Evolutionary conservation across 805 yeast species (phyloP), one percentile per base, ranked within the genome.

Genomic region (Sungouiella blattae): DNA sequence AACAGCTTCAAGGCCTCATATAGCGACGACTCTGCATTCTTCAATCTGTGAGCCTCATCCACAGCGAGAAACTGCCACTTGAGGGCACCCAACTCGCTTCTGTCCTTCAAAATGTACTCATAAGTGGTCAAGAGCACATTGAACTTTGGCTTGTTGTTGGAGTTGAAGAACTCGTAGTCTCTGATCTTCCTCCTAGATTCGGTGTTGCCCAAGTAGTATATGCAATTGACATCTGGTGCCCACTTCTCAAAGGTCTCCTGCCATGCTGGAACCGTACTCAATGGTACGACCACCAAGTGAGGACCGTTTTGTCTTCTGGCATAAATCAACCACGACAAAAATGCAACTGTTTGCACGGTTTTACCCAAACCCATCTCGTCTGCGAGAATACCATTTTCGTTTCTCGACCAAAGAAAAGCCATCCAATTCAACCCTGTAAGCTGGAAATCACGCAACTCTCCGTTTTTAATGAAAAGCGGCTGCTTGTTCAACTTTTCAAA

Each of bases 281-380:
- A 67, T 1, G 99, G 99, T 6, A 93, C 98, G 20, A 93, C 98
- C 13, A 93, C 93, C 28, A 93, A 57, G 60, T 91, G 97, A 2
- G 99, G 98, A 6, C 99, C 99, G 60, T 89, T 86, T 56, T 93
- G 98, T 61, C 96, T 78, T 58, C 98, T 78, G 4, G 97, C 94
- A 59, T 84, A 93, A 26, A 93, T 78, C 33, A 93, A 73, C 98
- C 98, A 93, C 30, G 96, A 84, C 44, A 93, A 68, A 54, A 93
- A 93, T 2, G 96, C 76, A 11, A 93, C 96, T 0, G 98, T 93
- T 62, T 93, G 98, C 11, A 93, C 96, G 7, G 98, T 93, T 56
- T 93, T 93, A 44, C 98, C 98, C 36, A 93, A 73, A 36, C 98
- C 98, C 98, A 93, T 93, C 61, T 93, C 98, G 67, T 93, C 98